Evolutionary conservation across 2,329 filamentous ascomycete genomes (phyloP).

Genomic region (Fusarium tjaetaba): DNA sequence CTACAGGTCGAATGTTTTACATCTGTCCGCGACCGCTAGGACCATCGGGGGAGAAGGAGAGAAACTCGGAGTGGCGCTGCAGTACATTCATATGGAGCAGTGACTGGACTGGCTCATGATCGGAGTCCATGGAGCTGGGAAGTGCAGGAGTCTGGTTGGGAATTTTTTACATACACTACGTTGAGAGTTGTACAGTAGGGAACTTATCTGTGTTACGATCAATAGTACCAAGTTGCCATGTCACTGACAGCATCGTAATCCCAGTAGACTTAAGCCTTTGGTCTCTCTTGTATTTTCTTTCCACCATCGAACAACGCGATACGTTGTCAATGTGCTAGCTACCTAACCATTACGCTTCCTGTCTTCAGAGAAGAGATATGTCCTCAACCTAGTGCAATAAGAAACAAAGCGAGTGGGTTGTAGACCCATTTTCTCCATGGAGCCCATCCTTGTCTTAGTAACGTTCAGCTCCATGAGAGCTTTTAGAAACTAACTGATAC

Average conservation of each 20-base stretch:
- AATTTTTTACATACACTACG: not conserved
- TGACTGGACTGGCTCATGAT: slow-evolving; percentile 58
- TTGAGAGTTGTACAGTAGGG: not conserved
- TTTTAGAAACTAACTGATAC: not conserved
- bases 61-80: slow-evolving; percentile 86
- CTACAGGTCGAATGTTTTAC: slow-evolving; percentile 68
- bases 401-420: not conserved
- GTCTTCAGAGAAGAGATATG: not conserved
- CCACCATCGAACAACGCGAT: not conserved
- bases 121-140: not conserved
- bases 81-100: slow-evolving; percentile 81
- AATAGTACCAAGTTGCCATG: not conserved
- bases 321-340: not conserved
- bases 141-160: not conserved
- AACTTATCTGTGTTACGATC: not conserved
- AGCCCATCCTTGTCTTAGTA: not conserved
- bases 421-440: not conserved
- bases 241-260: not conserved
- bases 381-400: not conserved
- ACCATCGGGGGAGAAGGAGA: slow-evolving; percentile 85
- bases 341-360: not conserved
- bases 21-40: slow-evolving; percentile 79
- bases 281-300: slow-evolving; percentile 1
- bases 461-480: not conserved
- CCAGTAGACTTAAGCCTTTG: not conserved